Percentiles rank a stretch among this genome's conserved stretches.
phyloP scores from a whole-genome alignment of 1,139 yeast species.

The Geotrichum citri-aurantii region DNA sequence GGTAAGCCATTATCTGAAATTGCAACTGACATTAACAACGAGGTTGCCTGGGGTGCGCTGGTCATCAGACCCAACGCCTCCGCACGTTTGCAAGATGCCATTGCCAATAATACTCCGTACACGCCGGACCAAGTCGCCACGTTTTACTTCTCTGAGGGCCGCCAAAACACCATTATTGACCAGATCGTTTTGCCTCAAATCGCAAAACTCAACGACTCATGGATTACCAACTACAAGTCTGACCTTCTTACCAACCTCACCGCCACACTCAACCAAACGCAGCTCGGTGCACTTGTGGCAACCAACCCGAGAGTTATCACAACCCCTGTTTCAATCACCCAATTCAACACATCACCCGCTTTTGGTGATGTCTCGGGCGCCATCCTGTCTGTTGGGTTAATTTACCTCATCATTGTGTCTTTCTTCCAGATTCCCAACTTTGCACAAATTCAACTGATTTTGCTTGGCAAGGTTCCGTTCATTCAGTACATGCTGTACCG shows the following conservation, averaged over 20 bases:
- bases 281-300: slow-evolving; percentile 24
- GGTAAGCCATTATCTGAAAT: slow-evolving; percentile 8
- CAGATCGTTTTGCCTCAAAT: slow-evolving; percentile 17
- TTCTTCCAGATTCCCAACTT: slow-evolving; percentile 56
- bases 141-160: slow-evolving; percentile 10
- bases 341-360: slow-evolving; percentile 42
- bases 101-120: neutral
- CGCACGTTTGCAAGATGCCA: slow-evolving; percentile 15
- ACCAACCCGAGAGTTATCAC: slow-evolving; percentile 28
- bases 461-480: slow-evolving; percentile 44
- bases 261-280: slow-evolving; percentile 20
- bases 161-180: slow-evolving; percentile 1
- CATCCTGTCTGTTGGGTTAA: slow-evolving; percentile 69
- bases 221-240: slow-evolving; percentile 1
- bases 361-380: slow-evolving; percentile 49
- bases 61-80: slow-evolving; percentile 24
- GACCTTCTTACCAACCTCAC: neutral
- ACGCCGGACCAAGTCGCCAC: neutral
- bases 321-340: slow-evolving; percentile 38
- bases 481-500: slow-evolving; percentile 48
- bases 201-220: slow-evolving; percentile 18
- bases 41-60: slow-evolving; percentile 25
- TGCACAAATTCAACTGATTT: slow-evolving; percentile 46
- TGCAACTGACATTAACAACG: slow-evolving; percentile 13
- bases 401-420: slow-evolving; percentile 66